phyloP scores from a whole-genome alignment of 495 filamentous ascomycete species.

The Aspergillus baeticus region DNA sequence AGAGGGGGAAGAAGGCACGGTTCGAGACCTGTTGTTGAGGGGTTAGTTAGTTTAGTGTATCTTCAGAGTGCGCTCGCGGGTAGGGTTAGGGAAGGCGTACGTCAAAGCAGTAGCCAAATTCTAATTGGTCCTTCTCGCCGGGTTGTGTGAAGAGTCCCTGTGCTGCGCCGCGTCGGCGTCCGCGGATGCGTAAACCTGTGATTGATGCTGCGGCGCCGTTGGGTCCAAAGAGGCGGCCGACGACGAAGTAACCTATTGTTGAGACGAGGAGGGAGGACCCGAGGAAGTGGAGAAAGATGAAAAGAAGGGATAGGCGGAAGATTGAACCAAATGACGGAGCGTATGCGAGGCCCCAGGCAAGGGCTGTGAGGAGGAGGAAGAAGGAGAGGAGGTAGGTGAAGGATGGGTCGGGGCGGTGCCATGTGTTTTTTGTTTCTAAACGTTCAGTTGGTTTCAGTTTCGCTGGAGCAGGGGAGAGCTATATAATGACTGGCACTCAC shows the following conservation, averaged over 20 bases:
- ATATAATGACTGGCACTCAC: slow-evolving; percentile 41
- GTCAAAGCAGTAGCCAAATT: slow-evolving; percentile 81
- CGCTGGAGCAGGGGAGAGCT: background rate
- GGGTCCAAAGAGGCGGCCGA: slow-evolving; percentile 62
- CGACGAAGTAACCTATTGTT: slow-evolving; percentile 61
- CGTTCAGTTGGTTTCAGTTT: background rate
- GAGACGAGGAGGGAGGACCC: slow-evolving; percentile 59
- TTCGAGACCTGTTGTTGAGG: slow-evolving; percentile 56
- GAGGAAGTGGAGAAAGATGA: slow-evolving; percentile 70
- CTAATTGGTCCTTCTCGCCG: slow-evolving; percentile 57
- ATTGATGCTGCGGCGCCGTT: slow-evolving; percentile 42
- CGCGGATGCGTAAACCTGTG: slow-evolving; percentile 42
- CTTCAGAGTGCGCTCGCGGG: background rate
- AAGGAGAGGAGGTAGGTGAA: slow-evolving; percentile 76
- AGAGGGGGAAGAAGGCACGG: slow-evolving; percentile 72
- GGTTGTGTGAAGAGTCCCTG: slow-evolving; percentile 58
- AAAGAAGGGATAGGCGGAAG: slow-evolving; percentile 59
- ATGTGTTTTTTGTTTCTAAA: slow-evolving; percentile 74
- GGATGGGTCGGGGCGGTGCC: slow-evolving; percentile 73
- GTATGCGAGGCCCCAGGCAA: slow-evolving; percentile 74
- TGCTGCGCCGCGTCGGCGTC: slow-evolving; percentile 46
- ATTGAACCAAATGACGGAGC: slow-evolving; percentile 53
- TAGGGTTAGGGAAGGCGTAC: slow-evolving; percentile 29
- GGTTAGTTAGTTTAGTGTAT: background rate
- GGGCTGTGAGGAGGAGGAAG: slow-evolving; percentile 69